phyloP scores from a whole-genome alignment of 345 rosid genomes.

The Ceriops decandra region DNA sequence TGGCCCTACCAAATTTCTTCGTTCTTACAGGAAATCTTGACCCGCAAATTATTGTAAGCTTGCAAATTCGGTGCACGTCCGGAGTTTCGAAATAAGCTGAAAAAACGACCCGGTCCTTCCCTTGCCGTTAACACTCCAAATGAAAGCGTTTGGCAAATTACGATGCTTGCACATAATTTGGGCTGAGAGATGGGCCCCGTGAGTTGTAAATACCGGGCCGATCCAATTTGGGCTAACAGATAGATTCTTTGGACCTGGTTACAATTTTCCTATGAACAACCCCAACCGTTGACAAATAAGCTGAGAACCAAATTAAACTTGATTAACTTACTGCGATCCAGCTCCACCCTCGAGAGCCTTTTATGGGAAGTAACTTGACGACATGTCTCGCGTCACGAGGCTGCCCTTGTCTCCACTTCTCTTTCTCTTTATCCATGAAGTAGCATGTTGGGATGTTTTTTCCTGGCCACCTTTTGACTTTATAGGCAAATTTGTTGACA shows the following conservation, averaged over 20 bases:
- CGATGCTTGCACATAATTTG: conserved; percentile 58
- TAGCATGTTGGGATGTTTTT: conserved; percentile 36
- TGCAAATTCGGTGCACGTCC: conserved; percentile 66
- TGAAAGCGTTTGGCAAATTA: conserved; percentile 51
- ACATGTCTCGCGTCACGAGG: conserved; percentile 35
- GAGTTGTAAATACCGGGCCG: too few relatives aligned
- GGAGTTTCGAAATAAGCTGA: conserved; percentile 42
- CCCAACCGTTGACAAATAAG: too few relatives aligned
- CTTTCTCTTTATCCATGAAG: conserved; percentile 18
- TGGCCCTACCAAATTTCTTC: conserved; percentile 53
- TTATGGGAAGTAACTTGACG: conserved; percentile 5
- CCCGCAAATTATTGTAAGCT: conserved; percentile 56
- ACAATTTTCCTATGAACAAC: too few relatives aligned
- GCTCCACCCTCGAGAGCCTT: neutral
- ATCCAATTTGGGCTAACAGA: too few relatives aligned
- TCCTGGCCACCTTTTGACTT: conserved; percentile 41
- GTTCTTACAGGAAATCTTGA: conserved; percentile 65
- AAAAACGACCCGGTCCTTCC: conserved; percentile 52
- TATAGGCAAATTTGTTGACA: conserved; percentile 32
- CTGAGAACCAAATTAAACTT: neutral
- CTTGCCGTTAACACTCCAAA: conserved; percentile 47
- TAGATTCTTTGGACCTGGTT: too few relatives aligned
- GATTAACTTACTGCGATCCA: conserved; percentile 10
- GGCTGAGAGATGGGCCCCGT: conserved; percentile 28
- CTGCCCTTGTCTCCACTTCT: conserved; percentile 16